Evolutionary conservation across 129 eudicot genomes (phyloP).

Genomic region (Kitagawia praeruptora): DNA sequence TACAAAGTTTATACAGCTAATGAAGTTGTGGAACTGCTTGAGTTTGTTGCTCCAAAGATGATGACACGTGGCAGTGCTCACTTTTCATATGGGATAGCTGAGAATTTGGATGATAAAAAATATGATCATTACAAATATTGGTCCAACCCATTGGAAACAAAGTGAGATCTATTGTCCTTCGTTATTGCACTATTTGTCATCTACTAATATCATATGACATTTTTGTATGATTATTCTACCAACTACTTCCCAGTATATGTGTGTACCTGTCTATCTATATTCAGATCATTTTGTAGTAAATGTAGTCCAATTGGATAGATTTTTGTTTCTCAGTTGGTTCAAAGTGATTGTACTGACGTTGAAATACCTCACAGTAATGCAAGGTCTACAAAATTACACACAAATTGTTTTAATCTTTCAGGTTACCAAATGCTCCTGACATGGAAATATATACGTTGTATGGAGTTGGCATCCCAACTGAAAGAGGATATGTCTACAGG

Average conservation of each 20-base stretch:
- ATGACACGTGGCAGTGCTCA: slow-evolving; percentile 87
- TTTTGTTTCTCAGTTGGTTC: neutral
- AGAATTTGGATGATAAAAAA: slow-evolving; percentile 83
- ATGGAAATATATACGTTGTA: slow-evolving; percentile 89
- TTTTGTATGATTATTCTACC: neutral
- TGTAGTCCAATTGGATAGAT: neutral
- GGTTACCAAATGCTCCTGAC: slow-evolving; percentile 95
- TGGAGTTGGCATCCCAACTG: slow-evolving; percentile 91
- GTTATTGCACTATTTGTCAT: neutral
- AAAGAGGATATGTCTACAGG: slow-evolving; percentile 74
- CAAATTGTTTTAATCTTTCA: slow-evolving; percentile 17
- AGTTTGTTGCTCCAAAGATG: slow-evolving; percentile 93
- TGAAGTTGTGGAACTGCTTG: slow-evolving; percentile 61
- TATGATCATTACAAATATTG: slow-evolving; percentile 84
- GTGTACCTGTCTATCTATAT: neutral
- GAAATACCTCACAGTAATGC: neutral
- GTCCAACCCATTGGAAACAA: slow-evolving; percentile 96
- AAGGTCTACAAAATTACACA: neutral
- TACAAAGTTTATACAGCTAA: slow-evolving; percentile 81
- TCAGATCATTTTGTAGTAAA: neutral
- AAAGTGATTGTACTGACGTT: neutral
- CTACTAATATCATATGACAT: neutral
- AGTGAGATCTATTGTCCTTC: slow-evolving; percentile 33
- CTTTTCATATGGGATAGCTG: slow-evolving; percentile 85
- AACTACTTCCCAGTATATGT: neutral